A percentile compares a stretch with the other conserved stretches of the same genome.
These are phyloP conservation scores for Sporothrix inflata DNA, from an alignment of 2,329 filamentous ascomycete species.

Conservation along the genomic window DNA sequence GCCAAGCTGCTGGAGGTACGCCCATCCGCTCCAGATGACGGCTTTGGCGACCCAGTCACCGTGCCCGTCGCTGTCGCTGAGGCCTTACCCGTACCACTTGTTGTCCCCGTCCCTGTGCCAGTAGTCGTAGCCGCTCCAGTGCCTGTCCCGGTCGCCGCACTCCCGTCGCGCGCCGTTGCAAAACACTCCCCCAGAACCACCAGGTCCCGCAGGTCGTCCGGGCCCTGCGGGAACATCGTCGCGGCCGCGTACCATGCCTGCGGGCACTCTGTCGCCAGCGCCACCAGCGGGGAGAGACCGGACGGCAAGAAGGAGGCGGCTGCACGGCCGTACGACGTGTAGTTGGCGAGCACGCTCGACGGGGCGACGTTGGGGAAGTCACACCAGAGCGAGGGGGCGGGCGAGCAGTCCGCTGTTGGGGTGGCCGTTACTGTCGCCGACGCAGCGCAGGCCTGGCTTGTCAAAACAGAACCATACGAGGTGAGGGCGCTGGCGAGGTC, in stretches of 20 bases:
- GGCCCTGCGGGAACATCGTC: constrained; percentile 10
- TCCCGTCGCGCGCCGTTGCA: neutral
- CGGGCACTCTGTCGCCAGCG: neutral
- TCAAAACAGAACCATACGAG: neutral
- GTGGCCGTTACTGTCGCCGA: neutral
- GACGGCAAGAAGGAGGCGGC: neutral
- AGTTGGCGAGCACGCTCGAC: neutral
- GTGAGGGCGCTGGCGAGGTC: neutral
- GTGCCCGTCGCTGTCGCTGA: neutral
- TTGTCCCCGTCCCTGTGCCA: neutral
- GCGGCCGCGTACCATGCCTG: constrained; percentile 7
- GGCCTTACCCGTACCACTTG: neutral
- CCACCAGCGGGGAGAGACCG: neutral
- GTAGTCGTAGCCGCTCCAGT: neutral
- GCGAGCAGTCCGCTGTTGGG: neutral
- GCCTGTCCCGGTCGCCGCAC: neutral
- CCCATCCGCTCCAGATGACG: neutral
- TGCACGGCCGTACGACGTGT: neutral
- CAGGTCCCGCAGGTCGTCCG: neutral
- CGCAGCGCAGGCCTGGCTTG: neutral
- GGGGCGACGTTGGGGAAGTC: neutral
- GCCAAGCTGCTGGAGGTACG: neutral
- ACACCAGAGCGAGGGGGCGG: neutral
- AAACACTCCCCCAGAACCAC: neutral
- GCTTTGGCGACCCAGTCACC: neutral